Conservation (phyloP, 805 yeast genomes). For the Alloascoidea hylecoeti region DNA sequence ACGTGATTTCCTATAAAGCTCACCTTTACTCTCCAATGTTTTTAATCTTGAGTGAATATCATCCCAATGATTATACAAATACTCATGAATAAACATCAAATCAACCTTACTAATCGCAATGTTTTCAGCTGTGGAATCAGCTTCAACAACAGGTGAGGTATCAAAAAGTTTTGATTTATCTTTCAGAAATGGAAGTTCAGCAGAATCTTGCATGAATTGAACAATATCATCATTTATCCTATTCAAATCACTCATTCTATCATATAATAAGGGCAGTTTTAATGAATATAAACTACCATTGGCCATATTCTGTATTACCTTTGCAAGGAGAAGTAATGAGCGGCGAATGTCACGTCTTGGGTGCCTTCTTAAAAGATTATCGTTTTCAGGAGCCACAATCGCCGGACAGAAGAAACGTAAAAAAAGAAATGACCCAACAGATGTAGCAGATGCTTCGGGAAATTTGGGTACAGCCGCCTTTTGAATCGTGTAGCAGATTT, state of each 20-base stretch:
- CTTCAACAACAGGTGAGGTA: constrained; percentile 1
- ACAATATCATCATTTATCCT: constrained; percentile 24
- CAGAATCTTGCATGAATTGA: constrained; percentile 20
- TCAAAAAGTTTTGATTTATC: constrained; percentile 5
- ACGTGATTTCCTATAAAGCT: constrained; percentile 3
- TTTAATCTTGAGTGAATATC: constrained; percentile 13
- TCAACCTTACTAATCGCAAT: constrained; percentile 11
- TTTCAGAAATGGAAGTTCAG: not conserved
- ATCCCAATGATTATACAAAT: constrained; percentile 34
- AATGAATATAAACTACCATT: constrained; percentile 9
- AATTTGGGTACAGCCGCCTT: constrained; percentile 39
- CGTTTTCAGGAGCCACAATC: constrained; percentile 62
- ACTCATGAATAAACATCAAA: constrained; percentile 28
- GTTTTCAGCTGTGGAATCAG: constrained; percentile 2
- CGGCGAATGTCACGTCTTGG: constrained; percentile 10
- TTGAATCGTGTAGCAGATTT: constrained; percentile 49
- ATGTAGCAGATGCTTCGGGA: constrained; percentile 47
- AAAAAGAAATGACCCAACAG: constrained; percentile 76
- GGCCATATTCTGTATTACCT: constrained; percentile 16
- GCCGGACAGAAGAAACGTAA: constrained; percentile 71
- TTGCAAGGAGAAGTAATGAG: constrained; percentile 13
- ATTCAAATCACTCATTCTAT: constrained; percentile 25
- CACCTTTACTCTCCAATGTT: constrained; percentile 9
- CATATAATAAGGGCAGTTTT: constrained; percentile 29
- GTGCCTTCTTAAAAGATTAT: constrained; percentile 10